phyloP scores from a whole-genome alignment of 164 flowering plant species.

The Liriodendron chinense region DNA sequence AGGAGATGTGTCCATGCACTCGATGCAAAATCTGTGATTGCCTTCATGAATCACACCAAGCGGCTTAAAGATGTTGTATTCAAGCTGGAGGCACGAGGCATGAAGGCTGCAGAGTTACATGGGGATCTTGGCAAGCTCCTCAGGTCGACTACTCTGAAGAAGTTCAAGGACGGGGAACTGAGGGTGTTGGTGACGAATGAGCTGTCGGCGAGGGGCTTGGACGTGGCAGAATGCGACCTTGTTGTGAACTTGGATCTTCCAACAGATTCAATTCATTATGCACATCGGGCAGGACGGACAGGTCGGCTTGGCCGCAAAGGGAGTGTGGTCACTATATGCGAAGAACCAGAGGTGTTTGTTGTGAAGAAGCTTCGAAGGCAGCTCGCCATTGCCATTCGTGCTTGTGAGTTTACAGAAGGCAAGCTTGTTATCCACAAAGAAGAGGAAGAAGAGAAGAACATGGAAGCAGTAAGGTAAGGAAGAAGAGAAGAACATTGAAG shows the following conservation, averaged over 20 bases:
- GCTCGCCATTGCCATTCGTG: constrained; percentile 55
- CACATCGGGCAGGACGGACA: constrained; percentile 93
- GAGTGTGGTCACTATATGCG: constrained; percentile 78
- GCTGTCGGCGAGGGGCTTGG: constrained; percentile 95
- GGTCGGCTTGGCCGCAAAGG: constrained; percentile 93
- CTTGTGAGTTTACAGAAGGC: constrained; percentile 83
- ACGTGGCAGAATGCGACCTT: constrained; percentile 89
- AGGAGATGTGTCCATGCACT: constrained; percentile 91
- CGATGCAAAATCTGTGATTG: constrained; percentile 84
- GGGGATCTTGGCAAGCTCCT: constrained; percentile 93
- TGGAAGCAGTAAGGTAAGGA: not conserved
- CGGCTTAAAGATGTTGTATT: constrained; percentile 88
- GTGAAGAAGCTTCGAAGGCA: constrained; percentile 83
- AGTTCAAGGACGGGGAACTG: constrained; percentile 76
- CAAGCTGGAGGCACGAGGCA: constrained; percentile 91
- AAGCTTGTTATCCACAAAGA: constrained; percentile 47
- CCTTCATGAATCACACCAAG: constrained; percentile 85
- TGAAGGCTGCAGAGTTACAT: constrained; percentile 82
- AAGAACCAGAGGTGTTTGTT: constrained; percentile 82
- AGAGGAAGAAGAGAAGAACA: constrained; percentile 1
- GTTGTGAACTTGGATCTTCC: constrained; percentile 91
- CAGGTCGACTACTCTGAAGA: constrained; percentile 74
- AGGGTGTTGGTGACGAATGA: constrained; percentile 95
- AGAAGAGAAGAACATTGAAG: not conserved
- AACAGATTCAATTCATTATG: constrained; percentile 85